Conservation (phyloP, 768 basidiomycete genomes). For the Boletus huronensis region DNA sequence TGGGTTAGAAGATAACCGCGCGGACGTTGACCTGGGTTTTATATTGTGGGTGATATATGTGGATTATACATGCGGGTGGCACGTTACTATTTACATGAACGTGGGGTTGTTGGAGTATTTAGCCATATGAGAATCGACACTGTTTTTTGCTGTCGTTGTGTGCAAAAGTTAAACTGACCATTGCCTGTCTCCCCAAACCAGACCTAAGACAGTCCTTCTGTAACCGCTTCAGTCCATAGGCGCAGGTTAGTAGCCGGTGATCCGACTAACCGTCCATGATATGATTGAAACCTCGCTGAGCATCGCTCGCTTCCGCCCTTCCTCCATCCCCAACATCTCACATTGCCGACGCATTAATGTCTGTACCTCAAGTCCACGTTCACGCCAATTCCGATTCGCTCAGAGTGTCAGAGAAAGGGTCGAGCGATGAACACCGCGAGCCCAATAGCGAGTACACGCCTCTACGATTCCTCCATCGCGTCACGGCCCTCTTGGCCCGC, state of each 20-base stretch:
- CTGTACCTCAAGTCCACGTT: background rate
- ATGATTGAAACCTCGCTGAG: background rate
- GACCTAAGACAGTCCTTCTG: too few relatives aligned
- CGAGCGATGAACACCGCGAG: background rate
- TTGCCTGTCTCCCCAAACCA: too few relatives aligned
- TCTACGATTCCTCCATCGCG: constrained; percentile 16
- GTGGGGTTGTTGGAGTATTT: too few relatives aligned
- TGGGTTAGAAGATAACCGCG: too few relatives aligned
- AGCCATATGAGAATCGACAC: too few relatives aligned
- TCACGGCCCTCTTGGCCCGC: constrained; percentile 29
- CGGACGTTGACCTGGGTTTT: background rate
- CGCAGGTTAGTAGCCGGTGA: background rate
- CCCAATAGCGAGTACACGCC: background rate
- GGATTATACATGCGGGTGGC: background rate
- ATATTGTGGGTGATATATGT: background rate
- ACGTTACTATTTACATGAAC: background rate
- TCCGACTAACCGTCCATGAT: background rate
- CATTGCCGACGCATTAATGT: too few relatives aligned
- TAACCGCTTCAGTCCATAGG: background rate
- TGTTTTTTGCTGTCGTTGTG: too few relatives aligned
- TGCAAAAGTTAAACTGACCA: too few relatives aligned
- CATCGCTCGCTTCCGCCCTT: background rate
- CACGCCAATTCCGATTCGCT: background rate
- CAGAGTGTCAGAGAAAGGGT: constrained; percentile 1
- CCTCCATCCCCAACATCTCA: background rate